These are phyloP conservation scores for Cicer chorassanicum DNA, from an alignment of 306 rosid species.

Conservation along the genomic window DNA sequence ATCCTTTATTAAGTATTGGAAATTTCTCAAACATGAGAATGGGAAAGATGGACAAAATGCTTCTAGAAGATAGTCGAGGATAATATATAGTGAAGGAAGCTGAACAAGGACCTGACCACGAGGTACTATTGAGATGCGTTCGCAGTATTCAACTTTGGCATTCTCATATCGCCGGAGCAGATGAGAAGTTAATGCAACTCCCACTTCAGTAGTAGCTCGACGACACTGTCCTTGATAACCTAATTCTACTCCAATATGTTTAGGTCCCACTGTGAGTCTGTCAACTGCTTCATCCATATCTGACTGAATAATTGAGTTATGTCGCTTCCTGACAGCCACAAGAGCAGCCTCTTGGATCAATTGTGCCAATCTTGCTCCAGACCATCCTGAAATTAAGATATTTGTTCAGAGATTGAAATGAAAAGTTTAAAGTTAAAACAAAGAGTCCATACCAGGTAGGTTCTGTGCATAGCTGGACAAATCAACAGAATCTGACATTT, in stretches of 20 bases:
- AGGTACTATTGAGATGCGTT: slow-evolving; percentile 90
- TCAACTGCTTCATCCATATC: slow-evolving; percentile 98
- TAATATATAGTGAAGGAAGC: slow-evolving; percentile 48
- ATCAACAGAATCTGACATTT: slow-evolving; percentile 90
- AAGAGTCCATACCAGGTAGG: slow-evolving; percentile 71
- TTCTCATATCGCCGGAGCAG: slow-evolving; percentile 80
- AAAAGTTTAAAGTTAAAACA: slow-evolving; percentile 33
- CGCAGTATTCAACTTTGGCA: slow-evolving; percentile 83
- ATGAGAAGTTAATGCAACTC: slow-evolving; percentile 94
- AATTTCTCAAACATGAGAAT: slow-evolving; percentile 31
- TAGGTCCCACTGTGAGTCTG: slow-evolving; percentile 94
- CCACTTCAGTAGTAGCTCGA: slow-evolving; percentile 91
- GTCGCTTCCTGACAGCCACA: slow-evolving; percentile 92
- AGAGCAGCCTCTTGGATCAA: slow-evolving; percentile 98
- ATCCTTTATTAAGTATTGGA: neutral
- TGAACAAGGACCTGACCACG: slow-evolving; percentile 92
- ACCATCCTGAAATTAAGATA: slow-evolving; percentile 74
- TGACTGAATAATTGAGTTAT: slow-evolving; percentile 76
- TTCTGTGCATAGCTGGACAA: slow-evolving; percentile 84
- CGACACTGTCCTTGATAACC: slow-evolving; percentile 93
- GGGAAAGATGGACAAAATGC: slow-evolving; percentile 25
- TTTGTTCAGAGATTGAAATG: slow-evolving; percentile 43
- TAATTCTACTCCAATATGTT: slow-evolving; percentile 74
- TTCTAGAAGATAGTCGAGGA: slow-evolving; percentile 29
- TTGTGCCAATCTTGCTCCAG: slow-evolving; percentile 94